Base-by-base conservation (phyloP, 2,329 filamentous ascomycete genomes). In the Aureobasidium subglaciale region DNA sequence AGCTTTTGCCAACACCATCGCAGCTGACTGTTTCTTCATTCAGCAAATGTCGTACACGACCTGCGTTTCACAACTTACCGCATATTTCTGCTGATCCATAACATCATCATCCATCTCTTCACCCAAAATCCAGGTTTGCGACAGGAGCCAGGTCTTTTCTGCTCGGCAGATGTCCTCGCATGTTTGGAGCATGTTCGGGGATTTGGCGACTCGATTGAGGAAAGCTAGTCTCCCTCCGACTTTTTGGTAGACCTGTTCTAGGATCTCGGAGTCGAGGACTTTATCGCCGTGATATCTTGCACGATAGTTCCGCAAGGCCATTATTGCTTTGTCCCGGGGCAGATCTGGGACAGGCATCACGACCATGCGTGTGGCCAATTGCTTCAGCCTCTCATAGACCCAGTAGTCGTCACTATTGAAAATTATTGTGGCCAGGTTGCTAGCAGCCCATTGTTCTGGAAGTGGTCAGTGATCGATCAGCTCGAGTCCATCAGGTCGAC, bases 391-490 rank as follows among this genome's bases (percentile, higher is more conserved):
- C 70, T 99, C 93, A 65, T 96, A 97, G 0, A 99, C 88, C 93
- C 93, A 99, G 72, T 96, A 99, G 68, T 97, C 93, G 70, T 99
- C 93, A 54, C 85, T 91, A 72, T 96, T 97, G 74, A 99, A 90
- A 30, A 99, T 85, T 77, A 90, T 82, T 1, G 93, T 97, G 27
- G 95, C 88, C 8, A 99, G 79, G 61, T 90, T 92, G 18, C 88
- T 84, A 1, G 92, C 93, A 1, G 93, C 92, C 93, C 93, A 99
- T 70, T 93, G 88, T 71, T 99, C 93, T 58, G 25, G 20, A 15
- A n/a, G 16, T 15, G 16, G n/a, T 59, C 22, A 48, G 24, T 6
- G 9, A 34, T 25, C 3, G 13, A 13, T 29, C 13, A 41, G 35
- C 25, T 18, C 6, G 35, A 27, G 4, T 22, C 15, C 9, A 7